Evolutionary conservation across 106 monocot genomes (phyloP).

Genomic region (Acorus gramineus): DNA sequence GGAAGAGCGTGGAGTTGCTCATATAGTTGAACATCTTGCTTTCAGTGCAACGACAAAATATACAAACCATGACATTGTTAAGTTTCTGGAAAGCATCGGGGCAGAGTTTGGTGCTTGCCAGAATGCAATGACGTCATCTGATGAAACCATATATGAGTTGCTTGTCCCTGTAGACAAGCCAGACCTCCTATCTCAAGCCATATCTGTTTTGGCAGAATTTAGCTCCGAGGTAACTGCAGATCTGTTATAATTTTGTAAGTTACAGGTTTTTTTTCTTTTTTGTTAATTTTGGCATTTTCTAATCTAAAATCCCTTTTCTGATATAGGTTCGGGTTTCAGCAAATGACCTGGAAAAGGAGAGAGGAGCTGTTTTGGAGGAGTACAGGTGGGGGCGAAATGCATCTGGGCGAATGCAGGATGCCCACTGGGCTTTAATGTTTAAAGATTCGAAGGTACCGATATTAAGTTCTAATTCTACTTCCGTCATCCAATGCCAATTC

Average conservation of each 20-base stretch:
- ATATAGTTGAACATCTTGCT: constrained; percentile 97
- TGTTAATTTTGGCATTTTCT: neutral
- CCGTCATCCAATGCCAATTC: neutral
- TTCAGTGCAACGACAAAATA: constrained; percentile 95
- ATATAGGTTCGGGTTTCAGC: constrained; percentile 68
- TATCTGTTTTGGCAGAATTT: constrained; percentile 94
- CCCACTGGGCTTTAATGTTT: constrained; percentile 90
- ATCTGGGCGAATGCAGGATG: constrained; percentile 92
- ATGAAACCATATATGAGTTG: constrained; percentile 96
- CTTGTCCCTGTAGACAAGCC: constrained; percentile 98
- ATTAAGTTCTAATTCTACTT: neutral
- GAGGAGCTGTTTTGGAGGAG: constrained; percentile 95
- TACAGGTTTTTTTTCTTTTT: constrained; percentile 5
- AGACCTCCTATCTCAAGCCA: constrained; percentile 74
- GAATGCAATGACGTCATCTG: constrained; percentile 93
- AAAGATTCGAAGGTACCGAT: constrained; percentile 86
- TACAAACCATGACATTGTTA: constrained; percentile 93
- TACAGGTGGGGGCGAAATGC: constrained; percentile 96
- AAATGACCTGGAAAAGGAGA: constrained; percentile 88
- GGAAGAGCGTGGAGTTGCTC: constrained; percentile 95
- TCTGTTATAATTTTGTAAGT: neutral
- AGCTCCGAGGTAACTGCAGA: constrained; percentile 69
- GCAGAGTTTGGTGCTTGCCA: constrained; percentile 99
- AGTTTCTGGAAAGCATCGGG: constrained; percentile 97
- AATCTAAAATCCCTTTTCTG: constrained; percentile 1